Percentiles rank a stretch among this genome's conserved stretches.
phyloP scores from a whole-genome alignment of 2,329 filamentous ascomycete species.

The Cordyceps cicadae region DNA sequence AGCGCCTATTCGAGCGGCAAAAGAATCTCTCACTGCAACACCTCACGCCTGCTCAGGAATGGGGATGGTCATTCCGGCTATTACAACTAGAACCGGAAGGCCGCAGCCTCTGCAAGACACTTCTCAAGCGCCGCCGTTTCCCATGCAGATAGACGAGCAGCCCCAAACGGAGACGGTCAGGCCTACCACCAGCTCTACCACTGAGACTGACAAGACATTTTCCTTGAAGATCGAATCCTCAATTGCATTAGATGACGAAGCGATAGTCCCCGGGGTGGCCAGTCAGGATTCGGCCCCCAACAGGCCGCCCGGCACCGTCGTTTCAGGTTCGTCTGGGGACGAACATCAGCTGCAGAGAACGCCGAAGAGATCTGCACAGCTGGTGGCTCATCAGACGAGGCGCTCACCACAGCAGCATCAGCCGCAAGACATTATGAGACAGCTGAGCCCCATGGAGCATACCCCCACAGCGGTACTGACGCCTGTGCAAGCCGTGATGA shows the following conservation, averaged over 20 bases:
- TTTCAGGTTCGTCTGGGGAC: background rate
- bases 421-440: background rate
- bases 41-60: background rate
- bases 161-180: background rate
- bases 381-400: background rate
- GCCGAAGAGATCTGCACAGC: background rate
- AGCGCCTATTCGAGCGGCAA: background rate
- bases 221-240: background rate
- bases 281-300: background rate
- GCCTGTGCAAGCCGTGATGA: background rate
- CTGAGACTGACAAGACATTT: background rate
- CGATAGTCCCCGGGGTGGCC: background rate
- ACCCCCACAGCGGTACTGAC: background rate
- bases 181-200: background rate
- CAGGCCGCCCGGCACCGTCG: background rate
- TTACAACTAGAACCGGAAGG: background rate
- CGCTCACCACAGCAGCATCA: background rate
- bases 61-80: background rate
- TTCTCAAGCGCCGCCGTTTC: background rate
- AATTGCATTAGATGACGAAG: background rate
- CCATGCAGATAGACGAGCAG: background rate
- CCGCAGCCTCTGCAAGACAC: background rate
- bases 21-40: background rate
- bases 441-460: background rate
- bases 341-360: too few relatives aligned